Conservation (phyloP, 2,329 filamentous ascomycete species). For the Emergomyces orientalis region DNA sequence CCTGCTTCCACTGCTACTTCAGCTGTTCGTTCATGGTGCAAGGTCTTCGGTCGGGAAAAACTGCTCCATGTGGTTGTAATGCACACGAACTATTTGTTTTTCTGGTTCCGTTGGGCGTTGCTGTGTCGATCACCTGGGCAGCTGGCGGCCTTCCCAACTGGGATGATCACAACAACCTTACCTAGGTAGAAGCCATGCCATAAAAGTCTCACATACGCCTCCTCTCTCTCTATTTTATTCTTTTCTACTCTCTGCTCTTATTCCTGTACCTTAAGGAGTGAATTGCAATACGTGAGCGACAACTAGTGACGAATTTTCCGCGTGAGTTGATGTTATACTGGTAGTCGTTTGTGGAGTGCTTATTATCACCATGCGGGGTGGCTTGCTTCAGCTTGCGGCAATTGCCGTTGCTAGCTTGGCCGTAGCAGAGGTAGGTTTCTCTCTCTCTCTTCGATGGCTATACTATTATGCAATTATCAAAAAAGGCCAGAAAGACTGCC, state of each 20-base stretch:
- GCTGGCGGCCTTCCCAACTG: not conserved
- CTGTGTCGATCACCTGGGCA: not conserved
- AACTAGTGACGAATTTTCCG: not conserved
- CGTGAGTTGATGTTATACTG: not conserved
- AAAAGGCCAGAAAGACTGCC: not conserved
- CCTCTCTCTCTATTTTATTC: not conserved
- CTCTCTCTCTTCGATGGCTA: conserved; percentile 3
- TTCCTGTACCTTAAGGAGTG: not conserved
- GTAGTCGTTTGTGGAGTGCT: not conserved
- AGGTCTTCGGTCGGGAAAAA: not conserved
- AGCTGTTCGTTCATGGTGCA: not conserved
- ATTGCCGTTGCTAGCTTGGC: conserved; percentile 26
- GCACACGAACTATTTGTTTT: not conserved
- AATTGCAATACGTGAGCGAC: not conserved
- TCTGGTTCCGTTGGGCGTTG: not conserved
- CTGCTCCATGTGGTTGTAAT: not conserved
- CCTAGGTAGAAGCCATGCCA: not conserved
- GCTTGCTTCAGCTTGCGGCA: conserved; percentile 27
- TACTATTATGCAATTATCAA: not conserved
- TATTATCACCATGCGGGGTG: conserved; percentile 26
- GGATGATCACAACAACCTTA: not conserved
- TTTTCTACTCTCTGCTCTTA: not conserved
- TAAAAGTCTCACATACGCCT: not conserved
- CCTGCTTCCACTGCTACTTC: not conserved
- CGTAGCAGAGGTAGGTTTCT: conserved; percentile 25